Base-by-base conservation (phyloP, 495 filamentous ascomycete species). In the Xylaria castorea region DNA sequence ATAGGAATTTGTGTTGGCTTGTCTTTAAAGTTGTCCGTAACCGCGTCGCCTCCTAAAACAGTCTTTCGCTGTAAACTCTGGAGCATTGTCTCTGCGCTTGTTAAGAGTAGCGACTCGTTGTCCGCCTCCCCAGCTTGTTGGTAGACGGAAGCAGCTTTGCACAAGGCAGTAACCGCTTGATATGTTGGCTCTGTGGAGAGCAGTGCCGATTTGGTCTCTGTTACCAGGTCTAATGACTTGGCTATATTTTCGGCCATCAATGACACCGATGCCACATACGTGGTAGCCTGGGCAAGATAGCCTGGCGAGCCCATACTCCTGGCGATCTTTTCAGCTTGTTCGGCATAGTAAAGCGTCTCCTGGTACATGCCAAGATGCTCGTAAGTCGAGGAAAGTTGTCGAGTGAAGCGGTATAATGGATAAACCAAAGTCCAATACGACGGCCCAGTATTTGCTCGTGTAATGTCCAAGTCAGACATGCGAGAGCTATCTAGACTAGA, bases 261-360 rank as follows among this genome's bases (percentile, higher is more conserved):
- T 80, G 87, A 92, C 66, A 92, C 86, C 27, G 87, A 87, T 12
- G 90, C 91, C 57, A 92, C 83, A 77, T 90, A 85, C 3, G 89
- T 86, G 20, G 85, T 80, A 32, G 86, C 86, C 38, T 87, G 80
- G 5, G 87, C 83, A 12, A 86, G 74, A 50, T 91, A 88, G 22
- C 87, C 83, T 73, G 88, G 86, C 4, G 93, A 90, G 46, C 87
- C 83, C 11, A 91, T 87, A 16, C 90, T 89, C 55, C 88, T 85
- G 62, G 92, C 94, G 71, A 97, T 89, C 78, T 92, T 93, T 64
- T 92, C 83, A 1, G 93, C 93, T 77, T 97, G 91, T 73, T 97
- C 91, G 8, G 91, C 88, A 75, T 97, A 97, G 80, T 94, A 96
- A n/a, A 95, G 83, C 8, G 95, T 92, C 78, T 98, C 97, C 64